Evolutionary conservation across 129 eudicot species (phyloP).

Genomic region (Oenanthe sinensis): DNA sequence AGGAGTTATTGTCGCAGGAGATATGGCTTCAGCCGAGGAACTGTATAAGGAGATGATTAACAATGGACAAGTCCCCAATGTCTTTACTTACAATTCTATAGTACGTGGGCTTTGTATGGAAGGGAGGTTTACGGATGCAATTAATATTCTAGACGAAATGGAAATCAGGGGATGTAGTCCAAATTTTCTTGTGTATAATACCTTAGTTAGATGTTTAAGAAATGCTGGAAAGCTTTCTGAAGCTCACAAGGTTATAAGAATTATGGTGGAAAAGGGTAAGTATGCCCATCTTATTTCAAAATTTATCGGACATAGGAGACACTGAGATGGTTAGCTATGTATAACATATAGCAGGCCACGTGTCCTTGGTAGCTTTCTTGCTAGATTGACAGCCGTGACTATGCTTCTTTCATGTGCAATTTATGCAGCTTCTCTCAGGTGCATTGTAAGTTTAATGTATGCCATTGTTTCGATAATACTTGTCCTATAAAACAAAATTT

Average conservation of each 20-base stretch:
- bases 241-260: slow-evolving; percentile 56
- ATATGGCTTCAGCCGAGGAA: slow-evolving; percentile 55
- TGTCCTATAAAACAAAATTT: not conserved
- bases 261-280: slow-evolving; percentile 68
- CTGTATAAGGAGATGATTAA: slow-evolving; percentile 54
- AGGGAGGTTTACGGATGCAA: slow-evolving; percentile 59
- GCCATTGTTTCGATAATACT: not conserved
- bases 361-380: slow-evolving; percentile 4
- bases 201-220: slow-evolving; percentile 55
- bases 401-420: slow-evolving; percentile 13
- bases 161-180: slow-evolving; percentile 82
- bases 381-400: slow-evolving; percentile 1
- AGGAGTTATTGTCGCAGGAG: slow-evolving; percentile 54
- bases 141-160: slow-evolving; percentile 81
- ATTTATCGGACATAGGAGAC: slow-evolving; percentile 44
- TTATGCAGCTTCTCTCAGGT: slow-evolving; percentile 4
- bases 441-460: not conserved
- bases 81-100: slow-evolving; percentile 79
- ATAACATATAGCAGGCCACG: not conserved
- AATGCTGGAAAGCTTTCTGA: slow-evolving; percentile 66
- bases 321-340: slow-evolving; percentile 26
- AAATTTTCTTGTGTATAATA: slow-evolving; percentile 86
- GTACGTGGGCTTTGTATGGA: slow-evolving; percentile 85
- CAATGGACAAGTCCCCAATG: slow-evolving; percentile 76
- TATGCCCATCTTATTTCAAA: slow-evolving; percentile 48